Percentiles rank a stretch among this genome's conserved stretches.
phyloP scores from a whole-genome alignment of 2,329 filamentous ascomycete genomes.

The Arthrobotrys sinensis region DNA sequence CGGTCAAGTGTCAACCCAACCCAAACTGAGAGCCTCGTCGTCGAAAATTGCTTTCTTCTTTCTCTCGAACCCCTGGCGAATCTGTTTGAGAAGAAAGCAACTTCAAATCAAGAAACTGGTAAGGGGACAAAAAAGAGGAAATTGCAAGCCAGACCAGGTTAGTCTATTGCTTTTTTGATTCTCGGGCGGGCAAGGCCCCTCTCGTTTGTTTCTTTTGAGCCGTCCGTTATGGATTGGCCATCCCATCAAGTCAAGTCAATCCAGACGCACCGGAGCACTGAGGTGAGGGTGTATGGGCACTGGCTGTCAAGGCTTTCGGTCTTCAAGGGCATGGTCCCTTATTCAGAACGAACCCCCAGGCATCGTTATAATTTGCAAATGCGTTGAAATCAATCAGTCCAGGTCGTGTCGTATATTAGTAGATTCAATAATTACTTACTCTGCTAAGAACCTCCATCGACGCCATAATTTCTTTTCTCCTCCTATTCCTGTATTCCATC shows the following conservation, averaged over 20 bases:
- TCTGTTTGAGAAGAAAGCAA: slow-evolving; percentile 54
- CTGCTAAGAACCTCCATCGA: slow-evolving; percentile 46
- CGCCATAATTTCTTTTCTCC: slow-evolving; percentile 60
- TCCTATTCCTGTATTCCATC: slow-evolving; percentile 23
- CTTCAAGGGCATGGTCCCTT: slow-evolving; percentile 31
- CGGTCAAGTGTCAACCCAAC: slow-evolving; percentile 13
- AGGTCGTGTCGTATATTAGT: slow-evolving; percentile 49
- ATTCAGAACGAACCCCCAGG: slow-evolving; percentile 42
- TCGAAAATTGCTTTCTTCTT: slow-evolving; percentile 47
- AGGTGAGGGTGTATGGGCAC: slow-evolving; percentile 52
- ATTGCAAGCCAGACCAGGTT: slow-evolving; percentile 60
- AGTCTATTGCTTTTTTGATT: slow-evolving; percentile 59
- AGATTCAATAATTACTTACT: slow-evolving; percentile 26
- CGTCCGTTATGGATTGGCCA: slow-evolving; percentile 55
- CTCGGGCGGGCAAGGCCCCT: slow-evolving; percentile 48
- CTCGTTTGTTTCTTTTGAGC: slow-evolving; percentile 59
- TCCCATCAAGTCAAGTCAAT: slow-evolving; percentile 54
- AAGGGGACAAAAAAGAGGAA: slow-evolving; percentile 61
- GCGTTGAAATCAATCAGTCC: slow-evolving; percentile 45
- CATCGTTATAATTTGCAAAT: slow-evolving; percentile 38
- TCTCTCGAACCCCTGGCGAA: slow-evolving; percentile 51
- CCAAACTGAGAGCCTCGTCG: slow-evolving; percentile 18
- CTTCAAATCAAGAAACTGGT: slow-evolving; percentile 61
- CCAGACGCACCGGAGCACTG: slow-evolving; percentile 48
- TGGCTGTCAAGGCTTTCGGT: slow-evolving; percentile 35